Base-by-base conservation (phyloP, 1,284 basidiomycete species). In the Austropuccinia psidii region DNA sequence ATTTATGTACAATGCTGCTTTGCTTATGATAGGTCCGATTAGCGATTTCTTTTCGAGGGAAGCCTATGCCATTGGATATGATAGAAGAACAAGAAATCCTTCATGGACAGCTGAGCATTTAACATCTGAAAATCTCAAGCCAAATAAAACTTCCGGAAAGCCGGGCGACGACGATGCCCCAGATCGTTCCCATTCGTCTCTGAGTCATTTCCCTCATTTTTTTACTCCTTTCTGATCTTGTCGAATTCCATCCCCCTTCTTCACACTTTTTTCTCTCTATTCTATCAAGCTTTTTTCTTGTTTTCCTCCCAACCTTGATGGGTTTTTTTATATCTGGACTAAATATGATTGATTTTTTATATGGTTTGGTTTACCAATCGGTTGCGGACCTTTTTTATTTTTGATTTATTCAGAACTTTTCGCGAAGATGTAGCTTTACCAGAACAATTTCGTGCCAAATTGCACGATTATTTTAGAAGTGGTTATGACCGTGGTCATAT, bases 401-500 rank as follows among this genome's bases (percentile, higher is more conserved):
- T 47, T 39, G 9, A 31, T 70, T 33, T 15, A 2, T 19, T 45
- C 35, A 72, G 69, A 27, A 84, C 83, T 0, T 99, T 99, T 82
- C 82, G 84, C 62, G 95, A 98, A 80, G 95, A 99, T 80, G 83
- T 84, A 55, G 85, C 85, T 1, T 82, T 98, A 19, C 94, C 95
- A 0, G 83, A 83, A 60, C 78, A 84, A 68, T 99, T 98, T 84
- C 86, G 94, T 35, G 89, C 95, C 0, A 89, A 86, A 75, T 83
- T 98, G 76, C 84, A 88, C 77, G 93, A 97, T 80, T 85, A 98
- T 81, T 95, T 97, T 82, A 85, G 86, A 74, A 93, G 90, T 77
- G 95, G 95, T 15, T 98, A 98, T 81, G 95, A 97, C 80, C 87
- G 95, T 19, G 96, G 95, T 54, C 95, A 98, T 81, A 98, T 98